Conservation (phyloP, 371 early-diverging fungal species). For the Apophysomyces trapeziformis region DNA sequence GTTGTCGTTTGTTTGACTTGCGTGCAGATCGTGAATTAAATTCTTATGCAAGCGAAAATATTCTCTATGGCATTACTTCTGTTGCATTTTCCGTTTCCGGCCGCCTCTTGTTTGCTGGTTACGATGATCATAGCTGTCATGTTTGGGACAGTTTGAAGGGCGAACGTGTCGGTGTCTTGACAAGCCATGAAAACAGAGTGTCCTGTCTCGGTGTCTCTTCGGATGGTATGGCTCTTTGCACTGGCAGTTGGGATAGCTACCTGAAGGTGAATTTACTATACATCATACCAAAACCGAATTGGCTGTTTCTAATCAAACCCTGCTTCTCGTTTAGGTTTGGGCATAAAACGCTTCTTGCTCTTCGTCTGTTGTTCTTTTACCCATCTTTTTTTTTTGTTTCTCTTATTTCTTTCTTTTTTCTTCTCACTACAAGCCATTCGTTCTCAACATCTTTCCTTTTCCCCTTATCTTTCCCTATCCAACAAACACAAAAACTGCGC, state of each 20-base stretch:
- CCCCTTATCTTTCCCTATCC: not conserved
- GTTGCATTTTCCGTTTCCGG: constrained; percentile 95
- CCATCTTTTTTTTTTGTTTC: not conserved
- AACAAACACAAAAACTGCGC: not conserved
- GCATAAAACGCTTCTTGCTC: not conserved
- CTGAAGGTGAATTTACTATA: constrained; percentile 69
- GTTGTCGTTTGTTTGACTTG: constrained; percentile 95
- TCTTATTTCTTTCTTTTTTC: not conserved
- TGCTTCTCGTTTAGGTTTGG: not conserved
- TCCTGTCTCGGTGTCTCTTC: constrained; percentile 93
- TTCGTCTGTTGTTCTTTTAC: not conserved
- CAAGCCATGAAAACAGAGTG: constrained; percentile 97
- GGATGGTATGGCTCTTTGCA: constrained; percentile 97
- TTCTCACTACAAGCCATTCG: not conserved
- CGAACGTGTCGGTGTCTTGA: constrained; percentile 91
- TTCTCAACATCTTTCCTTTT: constrained; percentile 5
- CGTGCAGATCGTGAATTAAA: constrained; percentile 97
- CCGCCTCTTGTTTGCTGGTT: constrained; percentile 94
- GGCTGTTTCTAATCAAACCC: not conserved
- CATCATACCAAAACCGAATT: not conserved
- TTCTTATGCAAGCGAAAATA: constrained; percentile 93
- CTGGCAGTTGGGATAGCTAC: constrained; percentile 96
- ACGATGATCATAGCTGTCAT: constrained; percentile 97
- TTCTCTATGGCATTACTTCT: constrained; percentile 95
- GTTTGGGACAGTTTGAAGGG: constrained; percentile 98